These are phyloP conservation scores for Carpinus fangiana DNA, from an alignment of 306 rosid genomes.

Conservation along the genomic window DNA sequence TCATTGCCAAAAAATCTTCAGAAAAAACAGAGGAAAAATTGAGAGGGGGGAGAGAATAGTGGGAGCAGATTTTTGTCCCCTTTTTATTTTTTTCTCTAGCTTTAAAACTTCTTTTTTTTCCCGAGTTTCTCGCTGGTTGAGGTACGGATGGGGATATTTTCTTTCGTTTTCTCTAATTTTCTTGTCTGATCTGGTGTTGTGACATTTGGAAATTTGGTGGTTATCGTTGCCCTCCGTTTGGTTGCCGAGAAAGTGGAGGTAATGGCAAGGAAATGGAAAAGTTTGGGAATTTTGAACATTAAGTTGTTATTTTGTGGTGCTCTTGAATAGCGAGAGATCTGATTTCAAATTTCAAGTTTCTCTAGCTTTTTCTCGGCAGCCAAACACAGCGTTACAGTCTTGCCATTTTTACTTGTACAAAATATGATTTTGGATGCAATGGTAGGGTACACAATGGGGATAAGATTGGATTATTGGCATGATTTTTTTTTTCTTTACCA, in stretches of 20 bases:
- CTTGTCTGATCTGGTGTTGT: slow-evolving; percentile 37
- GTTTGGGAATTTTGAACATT: neutral
- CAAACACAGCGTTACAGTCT: slow-evolving; percentile 12
- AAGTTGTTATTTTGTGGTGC: neutral
- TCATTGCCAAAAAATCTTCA: no score
- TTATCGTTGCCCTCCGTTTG: neutral
- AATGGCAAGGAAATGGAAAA: neutral
- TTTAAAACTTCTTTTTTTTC: neutral
- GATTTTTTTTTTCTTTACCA: no score
- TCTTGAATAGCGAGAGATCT: slow-evolving; percentile 33
- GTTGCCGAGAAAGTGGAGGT: slow-evolving; percentile 28
- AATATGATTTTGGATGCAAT: slow-evolving; percentile 2
- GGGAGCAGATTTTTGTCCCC: neutral
- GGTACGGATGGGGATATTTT: slow-evolving; percentile 29
- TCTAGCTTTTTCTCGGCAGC: slow-evolving; percentile 14
- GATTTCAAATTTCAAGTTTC: neutral
- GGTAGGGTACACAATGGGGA: slow-evolving; percentile 2
- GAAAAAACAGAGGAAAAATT: no score
- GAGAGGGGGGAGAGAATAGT: no score
- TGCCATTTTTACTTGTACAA: slow-evolving; percentile 1
- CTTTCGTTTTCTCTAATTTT: neutral
- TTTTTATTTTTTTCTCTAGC: slow-evolving; percentile 4
- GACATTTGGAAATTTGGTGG: neutral
- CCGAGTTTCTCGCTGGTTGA: neutral
- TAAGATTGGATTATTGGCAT: neutral